Evolutionary conservation across 2,329 filamentous ascomycete genomes (phyloP).

Genomic region (Talaromyces sp.): DNA sequence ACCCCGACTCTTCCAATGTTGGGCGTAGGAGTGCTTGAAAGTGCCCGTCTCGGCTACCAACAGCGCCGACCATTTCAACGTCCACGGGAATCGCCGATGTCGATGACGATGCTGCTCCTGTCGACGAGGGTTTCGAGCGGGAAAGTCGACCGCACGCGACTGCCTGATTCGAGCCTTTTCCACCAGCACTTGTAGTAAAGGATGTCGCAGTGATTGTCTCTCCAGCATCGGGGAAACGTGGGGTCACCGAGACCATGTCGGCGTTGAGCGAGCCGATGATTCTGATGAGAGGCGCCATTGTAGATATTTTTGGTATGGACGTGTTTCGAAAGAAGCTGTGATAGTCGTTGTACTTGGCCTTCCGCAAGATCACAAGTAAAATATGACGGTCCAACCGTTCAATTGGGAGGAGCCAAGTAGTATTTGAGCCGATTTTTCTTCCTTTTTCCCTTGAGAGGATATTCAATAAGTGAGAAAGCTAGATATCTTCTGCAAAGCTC

Average conservation of each 20-base stretch:
- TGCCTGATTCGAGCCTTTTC: slow-evolving; percentile 95
- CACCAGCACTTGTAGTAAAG: slow-evolving; percentile 77
- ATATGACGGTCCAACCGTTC: not conserved
- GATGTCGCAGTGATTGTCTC: slow-evolving; percentile 79
- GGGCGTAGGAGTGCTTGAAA: slow-evolving; percentile 58
- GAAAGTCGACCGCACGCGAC: slow-evolving; percentile 82
- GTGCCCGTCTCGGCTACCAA: slow-evolving; percentile 57
- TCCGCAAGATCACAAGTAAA: not conserved
- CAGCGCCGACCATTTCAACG: slow-evolving; percentile 69
- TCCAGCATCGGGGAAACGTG: slow-evolving; percentile 74
- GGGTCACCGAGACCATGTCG: slow-evolving; percentile 83
- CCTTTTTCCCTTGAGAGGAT: too few species aligned
- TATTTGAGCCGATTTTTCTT: not conserved
- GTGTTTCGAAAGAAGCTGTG: not conserved
- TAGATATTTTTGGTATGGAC: not conserved
- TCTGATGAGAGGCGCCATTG: slow-evolving; percentile 56
- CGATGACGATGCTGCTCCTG: slow-evolving; percentile 15
- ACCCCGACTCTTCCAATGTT: slow-evolving; percentile 56
- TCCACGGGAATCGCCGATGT: slow-evolving; percentile 24
- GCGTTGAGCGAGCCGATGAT: slow-evolving; percentile 92
- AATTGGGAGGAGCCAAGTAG: not conserved
- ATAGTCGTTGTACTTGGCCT: not conserved
- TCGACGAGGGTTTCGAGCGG: slow-evolving; percentile 38
- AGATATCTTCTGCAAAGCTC: too few species aligned
- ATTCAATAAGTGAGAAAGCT: too few species aligned